Base-by-base conservation (phyloP, 2,329 filamentous ascomycete genomes). In the Fusarium sp. region DNA sequence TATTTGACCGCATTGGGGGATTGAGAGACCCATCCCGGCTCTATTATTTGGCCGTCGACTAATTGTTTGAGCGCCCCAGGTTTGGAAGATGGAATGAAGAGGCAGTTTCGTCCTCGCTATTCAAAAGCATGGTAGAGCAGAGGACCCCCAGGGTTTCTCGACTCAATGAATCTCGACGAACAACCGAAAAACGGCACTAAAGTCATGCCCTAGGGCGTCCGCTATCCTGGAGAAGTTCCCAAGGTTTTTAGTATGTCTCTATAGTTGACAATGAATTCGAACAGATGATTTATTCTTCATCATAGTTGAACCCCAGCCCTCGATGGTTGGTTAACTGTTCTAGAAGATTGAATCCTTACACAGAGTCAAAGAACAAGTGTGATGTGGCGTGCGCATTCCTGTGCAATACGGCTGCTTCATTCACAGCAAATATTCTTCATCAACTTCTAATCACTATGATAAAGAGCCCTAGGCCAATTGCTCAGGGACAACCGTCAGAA, bases 401-500 rank as follows among this genome's bases (percentile, higher is more conserved):
- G 43, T 47, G 1, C 43, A 22, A 15, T 47, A 25, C 15, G 43
- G 22, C 4, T 47, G 43, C 43, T 25, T 47, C 22, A 47, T 22
- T 45, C 40, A 47, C 14, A 15, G 7, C 4, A 10, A 25, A 7
- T 25, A 10, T 17, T 47, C 43, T 17, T 9, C 17, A 38, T 38
- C 6, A n/a, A 38, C 37, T 17, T 38, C 37, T 38, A 38, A 38
- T 8, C 37, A 17, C 43, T 47, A 47, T 47, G 20, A 47, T 47
- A 22, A 47, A 14, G 2, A 47, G 20, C 43, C 43, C 14, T 47
- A 15, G 20, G 22, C 22, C 3, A 33, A 20, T n/a, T 76, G 74
- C 57, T 74, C 71, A 0, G 71, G 74, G 15, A 76, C 66, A n/a
- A 71, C 43, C 1, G 74, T 76, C n/a, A 77, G 37, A 3, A 78